Conservation (phyloP, 768 basidiomycete species). For the Termitomyces eurrhizus region DNA sequence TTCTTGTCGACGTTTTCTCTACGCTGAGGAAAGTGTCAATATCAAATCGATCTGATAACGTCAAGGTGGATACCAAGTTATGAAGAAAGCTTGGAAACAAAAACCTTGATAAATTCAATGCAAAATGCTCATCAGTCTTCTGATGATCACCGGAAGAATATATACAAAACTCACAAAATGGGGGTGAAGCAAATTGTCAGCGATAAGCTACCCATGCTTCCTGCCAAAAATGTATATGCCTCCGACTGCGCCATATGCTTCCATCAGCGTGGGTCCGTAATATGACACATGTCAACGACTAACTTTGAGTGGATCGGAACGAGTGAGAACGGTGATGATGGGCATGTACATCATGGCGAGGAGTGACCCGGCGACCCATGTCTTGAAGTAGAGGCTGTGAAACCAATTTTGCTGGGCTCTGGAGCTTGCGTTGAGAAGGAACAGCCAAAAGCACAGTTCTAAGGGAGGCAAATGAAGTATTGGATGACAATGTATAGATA, state of each 20-base stretch:
- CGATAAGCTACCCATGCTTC: constrained; percentile 62
- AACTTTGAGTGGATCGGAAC: constrained; percentile 56
- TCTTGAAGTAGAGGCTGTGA: constrained; percentile 66
- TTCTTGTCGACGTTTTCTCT: constrained; percentile 56
- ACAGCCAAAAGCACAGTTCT: constrained; percentile 90
- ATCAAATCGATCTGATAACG: not conserved
- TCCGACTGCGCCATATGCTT: constrained; percentile 45
- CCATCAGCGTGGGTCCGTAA: not conserved
- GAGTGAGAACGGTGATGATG: constrained; percentile 60
- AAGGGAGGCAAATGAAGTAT: not conserved
- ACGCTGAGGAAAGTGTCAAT: constrained; percentile 33
- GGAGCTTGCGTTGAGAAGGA: constrained; percentile 60
- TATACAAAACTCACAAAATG: constrained; percentile 43
- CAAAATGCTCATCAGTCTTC: constrained; percentile 5
- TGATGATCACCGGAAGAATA: not conserved
- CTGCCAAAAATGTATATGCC: constrained; percentile 65
- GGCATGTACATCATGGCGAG: constrained; percentile 66
- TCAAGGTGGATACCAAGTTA: constrained; percentile 40
- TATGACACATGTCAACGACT: constrained; percentile 13
- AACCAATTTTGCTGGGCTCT: constrained; percentile 74
- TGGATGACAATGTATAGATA: not conserved
- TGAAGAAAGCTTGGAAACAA: constrained; percentile 62
- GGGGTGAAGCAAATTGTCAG: constrained; percentile 75
- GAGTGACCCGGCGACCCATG: constrained; percentile 64
- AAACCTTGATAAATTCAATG: constrained; percentile 57